Base-by-base conservation (phyloP, 2,329 filamentous ascomycete genomes). In the Diaporthe humulicola region DNA sequence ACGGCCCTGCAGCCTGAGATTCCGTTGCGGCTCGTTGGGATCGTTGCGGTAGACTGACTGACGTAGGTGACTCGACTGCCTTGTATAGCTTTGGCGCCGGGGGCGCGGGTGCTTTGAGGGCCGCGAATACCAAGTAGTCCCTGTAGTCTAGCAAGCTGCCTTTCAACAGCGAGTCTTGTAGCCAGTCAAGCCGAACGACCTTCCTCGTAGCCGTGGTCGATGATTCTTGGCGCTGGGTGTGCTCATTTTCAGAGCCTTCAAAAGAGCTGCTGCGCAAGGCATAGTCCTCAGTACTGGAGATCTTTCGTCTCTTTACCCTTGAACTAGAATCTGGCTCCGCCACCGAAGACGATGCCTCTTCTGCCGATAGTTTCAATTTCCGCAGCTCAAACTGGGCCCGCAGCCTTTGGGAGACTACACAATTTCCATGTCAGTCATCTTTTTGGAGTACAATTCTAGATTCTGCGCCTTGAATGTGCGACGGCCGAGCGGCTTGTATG, bases 341-440 rank as follows among this genome's bases (percentile, higher is more conserved):
- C 45, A 50, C 48, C 22, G 61, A 50, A 28, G 48, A 73, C 10
- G 80, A 74, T 4, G 86, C 78, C 74, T 91, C 90, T 72, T 90
- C 86, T 0, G 91, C 91, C 54, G 84, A 81, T 3, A 98, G 78
- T 19, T 91, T 92, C 60, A 90, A 88, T 9, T 90, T 88, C 71
- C 94, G 89, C 76, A 98, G 85, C 83, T 98, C 96, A 78, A 97
- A 92, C 61, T 90, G 87, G 0, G 95, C 95, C 25, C 96, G 89
- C 79, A 91, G 89, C 77, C 90, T 92, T 73, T 90, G 92, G 0
- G 88, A 87, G 45, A 98, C 75, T 76, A 22, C n/a, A 3, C 33
- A 2, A 19, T n/a, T 25, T 9, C 25, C 1, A 64, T 22, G 66
- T 74, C 36, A 74, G 40, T n/a, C 17, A 38, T 17, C 22, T 4